Conservation (phyloP, 768 basidiomycete species). For the Russula earlei region DNA sequence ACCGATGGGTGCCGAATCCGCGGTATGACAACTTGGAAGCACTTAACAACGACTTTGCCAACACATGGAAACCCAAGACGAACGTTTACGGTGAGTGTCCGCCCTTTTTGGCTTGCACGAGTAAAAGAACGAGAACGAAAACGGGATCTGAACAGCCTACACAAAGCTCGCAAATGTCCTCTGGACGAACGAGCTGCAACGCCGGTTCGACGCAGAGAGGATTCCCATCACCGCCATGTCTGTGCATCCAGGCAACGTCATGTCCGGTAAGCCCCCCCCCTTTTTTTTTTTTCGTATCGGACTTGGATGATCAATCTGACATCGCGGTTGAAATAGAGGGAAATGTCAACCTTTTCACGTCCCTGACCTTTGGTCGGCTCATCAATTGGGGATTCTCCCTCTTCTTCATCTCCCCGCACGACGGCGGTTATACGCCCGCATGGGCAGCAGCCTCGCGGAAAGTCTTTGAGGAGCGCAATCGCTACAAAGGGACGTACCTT, state of each 20-base stretch:
- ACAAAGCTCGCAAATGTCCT: slow-evolving; percentile 46
- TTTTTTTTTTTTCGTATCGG: neutral
- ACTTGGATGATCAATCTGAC: neutral
- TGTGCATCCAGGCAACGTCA: slow-evolving; percentile 35
- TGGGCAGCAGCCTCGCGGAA: slow-evolving; percentile 34
- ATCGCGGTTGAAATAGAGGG: slow-evolving; percentile 9
- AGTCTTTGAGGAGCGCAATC: slow-evolving; percentile 27
- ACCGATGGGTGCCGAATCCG: slow-evolving; percentile 3
- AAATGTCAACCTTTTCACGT: slow-evolving; percentile 16
- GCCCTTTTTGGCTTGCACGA: neutral
- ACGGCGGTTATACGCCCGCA: slow-evolving; percentile 30
- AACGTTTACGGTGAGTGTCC: slow-evolving; percentile 18
- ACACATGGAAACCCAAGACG: slow-evolving; percentile 11
- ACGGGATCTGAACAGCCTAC: slow-evolving; percentile 28
- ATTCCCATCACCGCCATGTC: slow-evolving; percentile 33
- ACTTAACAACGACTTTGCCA: slow-evolving; percentile 23
- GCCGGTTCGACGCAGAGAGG: slow-evolving; percentile 31
- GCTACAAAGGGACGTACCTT: slow-evolving; percentile 33
- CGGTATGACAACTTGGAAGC: slow-evolving; percentile 21
- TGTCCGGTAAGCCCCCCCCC: slow-evolving; percentile 26
- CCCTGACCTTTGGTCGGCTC: slow-evolving; percentile 4
- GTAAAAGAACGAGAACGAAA: neutral
- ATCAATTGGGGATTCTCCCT: slow-evolving; percentile 17
- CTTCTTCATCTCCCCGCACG: slow-evolving; percentile 25
- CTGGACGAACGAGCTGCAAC: slow-evolving; percentile 42